Evolutionary conservation across 441 rosid species (phyloP).

Genomic region (Adansonia rubrostipa): DNA sequence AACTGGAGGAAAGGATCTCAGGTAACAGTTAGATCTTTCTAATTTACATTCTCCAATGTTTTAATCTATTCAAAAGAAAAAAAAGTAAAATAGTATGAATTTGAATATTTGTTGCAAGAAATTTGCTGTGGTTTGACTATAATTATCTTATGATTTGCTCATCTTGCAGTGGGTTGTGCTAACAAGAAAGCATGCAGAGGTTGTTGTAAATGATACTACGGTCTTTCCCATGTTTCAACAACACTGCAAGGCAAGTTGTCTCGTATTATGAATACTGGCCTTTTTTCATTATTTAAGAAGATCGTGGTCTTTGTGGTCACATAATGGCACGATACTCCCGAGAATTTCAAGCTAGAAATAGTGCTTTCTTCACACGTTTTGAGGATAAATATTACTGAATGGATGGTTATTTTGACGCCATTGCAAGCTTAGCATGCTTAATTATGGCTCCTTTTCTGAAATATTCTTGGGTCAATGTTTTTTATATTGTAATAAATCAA

Average conservation of each 20-base stretch:
- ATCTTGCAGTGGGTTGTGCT: constrained; percentile 86
- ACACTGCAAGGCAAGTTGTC: constrained; percentile 82
- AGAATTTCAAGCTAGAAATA: neutral
- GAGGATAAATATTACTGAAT: constrained; percentile 7
- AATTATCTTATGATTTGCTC: constrained; percentile 26
- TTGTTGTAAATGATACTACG: constrained; percentile 74
- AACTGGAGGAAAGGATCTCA: constrained; percentile 99
- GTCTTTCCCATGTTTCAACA: constrained; percentile 86
- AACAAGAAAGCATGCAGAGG: constrained; percentile 84
- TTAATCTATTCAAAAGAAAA: neutral
- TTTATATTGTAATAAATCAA: neutral
- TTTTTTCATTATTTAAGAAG: constrained; percentile 18
- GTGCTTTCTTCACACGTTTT: neutral
- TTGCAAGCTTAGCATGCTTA: neutral
- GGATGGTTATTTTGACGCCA: constrained; percentile 8
- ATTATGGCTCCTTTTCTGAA: constrained; percentile 16
- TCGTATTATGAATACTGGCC: constrained; percentile 12
- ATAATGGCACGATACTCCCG: neutral
- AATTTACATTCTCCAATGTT: constrained; percentile 21
- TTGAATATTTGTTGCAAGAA: neutral
- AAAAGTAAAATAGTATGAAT: neutral
- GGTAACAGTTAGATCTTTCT: constrained; percentile 47
- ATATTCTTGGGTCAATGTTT: neutral
- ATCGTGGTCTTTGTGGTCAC: neutral
- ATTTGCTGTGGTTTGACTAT: neutral